phyloP scores from a whole-genome alignment of 768 basidiomycete genomes.

The Amanita jacksonii region DNA sequence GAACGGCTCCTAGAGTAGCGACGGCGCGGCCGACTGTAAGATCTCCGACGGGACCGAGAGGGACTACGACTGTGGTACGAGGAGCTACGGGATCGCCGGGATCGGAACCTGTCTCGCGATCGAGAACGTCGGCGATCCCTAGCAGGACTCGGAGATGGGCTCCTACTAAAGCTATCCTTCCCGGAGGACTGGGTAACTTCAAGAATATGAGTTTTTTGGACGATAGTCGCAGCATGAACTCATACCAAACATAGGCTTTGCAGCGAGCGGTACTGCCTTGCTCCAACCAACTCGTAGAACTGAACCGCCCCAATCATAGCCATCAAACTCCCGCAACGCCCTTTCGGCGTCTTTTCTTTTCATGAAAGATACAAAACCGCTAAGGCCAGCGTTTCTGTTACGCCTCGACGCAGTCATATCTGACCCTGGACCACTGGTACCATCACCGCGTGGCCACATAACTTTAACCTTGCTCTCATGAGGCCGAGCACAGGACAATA shows the following conservation, averaged over 20 bases:
- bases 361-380: constrained; percentile 98
- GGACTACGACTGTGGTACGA: constrained; percentile 32
- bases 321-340: constrained; percentile 85
- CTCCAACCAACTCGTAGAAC: constrained; percentile 91
- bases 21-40: constrained; percentile 24
- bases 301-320: constrained; percentile 90
- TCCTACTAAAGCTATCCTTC: constrained; percentile 14
- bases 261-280: constrained; percentile 85
- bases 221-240: neutral
- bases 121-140: constrained; percentile 30
- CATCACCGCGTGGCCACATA: constrained; percentile 96
- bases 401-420: constrained; percentile 69
- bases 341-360: constrained; percentile 83
- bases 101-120: constrained; percentile 30
- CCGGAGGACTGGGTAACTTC: neutral
- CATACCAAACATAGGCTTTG: constrained; percentile 74
- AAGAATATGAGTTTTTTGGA: no score
- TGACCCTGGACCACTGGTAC: constrained; percentile 52
- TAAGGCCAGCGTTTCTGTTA: constrained; percentile 66
- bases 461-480: constrained; percentile 64
- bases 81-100: constrained; percentile 39
- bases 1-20: constrained; percentile 32
- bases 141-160: constrained; percentile 32
- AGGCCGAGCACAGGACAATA: neutral
- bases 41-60: constrained; percentile 32